These are phyloP conservation scores for Elsinoe fawcettii DNA, from an alignment of 2,329 filamentous ascomycete species.

Conservation along the genomic window DNA sequence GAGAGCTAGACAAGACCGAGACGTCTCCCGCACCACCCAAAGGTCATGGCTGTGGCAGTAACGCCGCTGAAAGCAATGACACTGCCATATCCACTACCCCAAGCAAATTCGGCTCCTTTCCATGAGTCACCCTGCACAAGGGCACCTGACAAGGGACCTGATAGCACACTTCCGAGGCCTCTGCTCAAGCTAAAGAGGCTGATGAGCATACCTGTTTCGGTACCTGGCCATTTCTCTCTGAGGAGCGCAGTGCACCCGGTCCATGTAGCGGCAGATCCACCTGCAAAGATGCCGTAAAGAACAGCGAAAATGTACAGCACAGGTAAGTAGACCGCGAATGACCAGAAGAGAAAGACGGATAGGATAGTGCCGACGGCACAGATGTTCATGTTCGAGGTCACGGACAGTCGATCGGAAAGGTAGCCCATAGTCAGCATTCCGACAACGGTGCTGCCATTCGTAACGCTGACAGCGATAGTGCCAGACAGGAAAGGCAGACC, in stretches of 20 bases:
- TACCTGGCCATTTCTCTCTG: constrained; percentile 19
- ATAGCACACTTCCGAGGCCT: constrained; percentile 45
- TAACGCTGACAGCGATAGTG: constrained; percentile 33
- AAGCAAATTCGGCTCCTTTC: constrained; percentile 32
- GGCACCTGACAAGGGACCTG: constrained; percentile 45
- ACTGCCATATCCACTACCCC: constrained; percentile 37
- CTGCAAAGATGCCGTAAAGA: constrained; percentile 37
- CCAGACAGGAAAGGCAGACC: constrained; percentile 30
- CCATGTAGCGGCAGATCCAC: constrained; percentile 34
- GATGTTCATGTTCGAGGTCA: constrained; percentile 33
- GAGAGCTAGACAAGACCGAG: background rate
- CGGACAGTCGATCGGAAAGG: constrained; percentile 34
- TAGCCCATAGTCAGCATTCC: constrained; percentile 34
- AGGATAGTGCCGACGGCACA: constrained; percentile 31
- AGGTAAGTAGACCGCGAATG: constrained; percentile 35
- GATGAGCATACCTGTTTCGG: constrained; percentile 44
- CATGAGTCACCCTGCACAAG: constrained; percentile 33
- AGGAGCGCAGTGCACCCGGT: constrained; percentile 23
- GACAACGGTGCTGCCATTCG: constrained; percentile 33
- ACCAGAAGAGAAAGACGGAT: constrained; percentile 40
- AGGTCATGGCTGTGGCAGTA: constrained; percentile 29
- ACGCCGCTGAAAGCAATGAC: constrained; percentile 38
- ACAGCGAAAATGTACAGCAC: constrained; percentile 38
- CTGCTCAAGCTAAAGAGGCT: too few relatives aligned
- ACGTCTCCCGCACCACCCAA: constrained; percentile 20